Conservation (phyloP, 148 eudicot genomes). For the Nepenthes mirabilis region DNA sequence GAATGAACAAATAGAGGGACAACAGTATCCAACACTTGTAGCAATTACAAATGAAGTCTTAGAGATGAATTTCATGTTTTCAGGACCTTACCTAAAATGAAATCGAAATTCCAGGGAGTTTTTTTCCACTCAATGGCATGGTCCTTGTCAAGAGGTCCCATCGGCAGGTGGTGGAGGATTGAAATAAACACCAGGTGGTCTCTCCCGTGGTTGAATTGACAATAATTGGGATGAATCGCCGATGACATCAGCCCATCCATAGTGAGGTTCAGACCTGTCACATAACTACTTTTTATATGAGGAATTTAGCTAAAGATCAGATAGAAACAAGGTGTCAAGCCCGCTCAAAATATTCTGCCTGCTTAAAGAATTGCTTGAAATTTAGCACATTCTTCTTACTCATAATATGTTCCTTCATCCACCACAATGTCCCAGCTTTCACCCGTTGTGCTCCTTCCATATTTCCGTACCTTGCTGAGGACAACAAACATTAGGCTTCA, state of each 20-base stretch:
- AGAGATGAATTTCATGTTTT: too few relatives aligned
- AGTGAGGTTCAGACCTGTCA: constrained; percentile 85
- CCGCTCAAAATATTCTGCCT: too few relatives aligned
- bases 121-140: too few relatives aligned
- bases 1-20: too few relatives aligned
- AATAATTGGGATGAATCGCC: constrained; percentile 90
- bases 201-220: constrained; percentile 70
- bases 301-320: background rate
- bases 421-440: constrained; percentile 97
- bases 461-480: constrained; percentile 86
- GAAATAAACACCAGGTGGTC: constrained; percentile 84
- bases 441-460: constrained; percentile 92
- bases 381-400: constrained; percentile 38
- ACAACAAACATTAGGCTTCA: background rate
- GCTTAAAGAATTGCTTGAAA: background rate
- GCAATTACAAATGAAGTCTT: too few relatives aligned
- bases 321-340: too few relatives aligned
- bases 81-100: too few relatives aligned
- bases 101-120: too few relatives aligned
- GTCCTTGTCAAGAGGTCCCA: background rate
- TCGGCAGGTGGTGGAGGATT: constrained; percentile 40
- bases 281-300: background rate
- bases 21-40: too few relatives aligned
- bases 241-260: constrained; percentile 97
- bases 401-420: constrained; percentile 87